A percentile compares a stretch with the other conserved stretches of the same genome.
Evolutionary conservation across 257 asterid species (phyloP).

Genomic region (Scutellaria barbata): DNA sequence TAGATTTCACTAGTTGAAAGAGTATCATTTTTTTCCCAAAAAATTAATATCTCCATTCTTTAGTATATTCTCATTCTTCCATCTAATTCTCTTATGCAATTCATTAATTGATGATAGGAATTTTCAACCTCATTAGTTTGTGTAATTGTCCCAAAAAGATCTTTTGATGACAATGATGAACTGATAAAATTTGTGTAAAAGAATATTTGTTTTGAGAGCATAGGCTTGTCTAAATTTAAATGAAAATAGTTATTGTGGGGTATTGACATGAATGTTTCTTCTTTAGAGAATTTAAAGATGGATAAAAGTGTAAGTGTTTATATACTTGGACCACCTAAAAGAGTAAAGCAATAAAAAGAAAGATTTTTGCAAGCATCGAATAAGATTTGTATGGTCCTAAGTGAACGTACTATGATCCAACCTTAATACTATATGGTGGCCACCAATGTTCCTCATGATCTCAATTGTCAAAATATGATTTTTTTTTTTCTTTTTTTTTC

Average conservation of each 20-base stretch:
- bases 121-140: too few species aligned
- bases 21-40: too few species aligned
- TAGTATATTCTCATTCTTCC: too few species aligned
- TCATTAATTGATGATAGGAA: too few species aligned
- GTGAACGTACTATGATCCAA: background rate
- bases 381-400: conserved; percentile 39
- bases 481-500: background rate
- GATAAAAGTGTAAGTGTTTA: background rate
- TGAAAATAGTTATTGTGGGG: background rate
- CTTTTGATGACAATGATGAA: too few species aligned
- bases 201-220: too few species aligned
- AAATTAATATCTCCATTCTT: too few species aligned
- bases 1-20: too few species aligned
- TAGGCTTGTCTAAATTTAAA: too few species aligned
- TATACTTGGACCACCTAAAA: conserved; percentile 39
- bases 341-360: conserved; percentile 40
- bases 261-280: background rate
- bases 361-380: conserved; percentile 40
- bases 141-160: too few species aligned
- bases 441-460: background rate
- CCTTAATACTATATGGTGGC: background rate
- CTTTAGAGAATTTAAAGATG: background rate
- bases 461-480: background rate
- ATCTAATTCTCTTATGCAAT: too few species aligned
- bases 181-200: too few species aligned